These are phyloP conservation scores for Aspergillus pseudonomiae DNA, from an alignment of 2,329 filamentous ascomycete species.

Conservation along the genomic window DNA sequence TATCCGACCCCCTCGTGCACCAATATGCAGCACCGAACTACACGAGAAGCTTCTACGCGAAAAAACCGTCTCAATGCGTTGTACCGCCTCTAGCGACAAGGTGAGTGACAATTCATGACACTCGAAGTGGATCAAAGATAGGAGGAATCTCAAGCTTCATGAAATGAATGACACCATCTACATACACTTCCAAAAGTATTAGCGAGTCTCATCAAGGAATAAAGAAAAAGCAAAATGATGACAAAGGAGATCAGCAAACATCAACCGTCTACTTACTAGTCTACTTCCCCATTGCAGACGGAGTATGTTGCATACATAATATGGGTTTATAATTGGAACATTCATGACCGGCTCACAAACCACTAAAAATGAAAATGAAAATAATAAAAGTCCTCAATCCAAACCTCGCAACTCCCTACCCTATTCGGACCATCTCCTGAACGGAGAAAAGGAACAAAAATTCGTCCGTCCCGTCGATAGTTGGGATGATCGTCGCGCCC, in stretches of 20 bases:
- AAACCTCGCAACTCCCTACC: background rate
- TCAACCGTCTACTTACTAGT: background rate
- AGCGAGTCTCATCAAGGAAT: background rate
- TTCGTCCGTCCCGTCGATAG: background rate
- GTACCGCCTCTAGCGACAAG: conserved; percentile 29
- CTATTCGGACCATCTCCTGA: background rate
- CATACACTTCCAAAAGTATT: background rate
- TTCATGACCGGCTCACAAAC: background rate
- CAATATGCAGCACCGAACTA: conserved; percentile 37
- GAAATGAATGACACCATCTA: conserved; percentile 2
- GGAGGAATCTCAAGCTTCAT: background rate
- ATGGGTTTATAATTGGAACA: background rate
- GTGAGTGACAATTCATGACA: conserved; percentile 22
- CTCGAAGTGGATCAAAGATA: conserved; percentile 8
- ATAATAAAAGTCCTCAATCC: background rate
- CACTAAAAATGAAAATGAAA: background rate
- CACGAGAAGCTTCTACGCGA: conserved; percentile 43
- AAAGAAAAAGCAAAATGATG: background rate
- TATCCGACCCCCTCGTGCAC: conserved; percentile 18
- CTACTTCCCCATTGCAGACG: background rate
- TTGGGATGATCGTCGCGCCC: background rate
- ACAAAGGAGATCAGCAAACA: background rate
- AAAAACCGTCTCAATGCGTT: conserved; percentile 40
- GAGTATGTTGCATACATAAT: background rate
- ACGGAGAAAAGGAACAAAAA: background rate